Evolutionary conservation across 2,329 filamentous ascomycete species (phyloP).

Genomic region (Paecilomyces niveus): DNA sequence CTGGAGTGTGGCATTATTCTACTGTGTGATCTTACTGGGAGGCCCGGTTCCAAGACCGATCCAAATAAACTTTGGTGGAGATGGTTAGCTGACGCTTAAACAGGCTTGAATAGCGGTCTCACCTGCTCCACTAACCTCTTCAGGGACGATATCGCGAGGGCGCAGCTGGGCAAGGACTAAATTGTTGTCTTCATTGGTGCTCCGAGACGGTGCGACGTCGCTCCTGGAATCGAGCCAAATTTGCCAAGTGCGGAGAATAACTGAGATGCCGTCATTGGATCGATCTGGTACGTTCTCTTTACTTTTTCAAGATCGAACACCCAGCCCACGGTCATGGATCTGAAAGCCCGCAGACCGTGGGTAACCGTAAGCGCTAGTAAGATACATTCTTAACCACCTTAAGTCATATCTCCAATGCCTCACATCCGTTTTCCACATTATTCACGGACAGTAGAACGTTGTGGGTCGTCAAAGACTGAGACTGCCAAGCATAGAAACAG

Average conservation of each 20-base stretch:
- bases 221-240: too few species aligned
- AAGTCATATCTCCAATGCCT: not conserved
- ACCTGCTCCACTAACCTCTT: not conserved
- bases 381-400: not conserved
- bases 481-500: not conserved
- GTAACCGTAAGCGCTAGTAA: not conserved
- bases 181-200: not conserved
- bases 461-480: not conserved
- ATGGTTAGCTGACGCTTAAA: not conserved
- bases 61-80: not conserved
- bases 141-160: not conserved
- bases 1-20: not conserved
- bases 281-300: not conserved
- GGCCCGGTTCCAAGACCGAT: not conserved
- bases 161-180: not conserved
- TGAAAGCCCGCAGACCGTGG: not conserved
- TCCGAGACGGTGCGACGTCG: not conserved
- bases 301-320: not conserved
- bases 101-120: not conserved
- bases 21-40: not conserved
- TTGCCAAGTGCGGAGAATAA: slow-evolving; percentile 12
- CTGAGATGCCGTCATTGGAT: slow-evolving; percentile 3
- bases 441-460: not conserved
- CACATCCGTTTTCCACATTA: not conserved
- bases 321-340: not conserved